phyloP scores from a whole-genome alignment of 345 rosid genomes.

The Dovyalis caffra region DNA sequence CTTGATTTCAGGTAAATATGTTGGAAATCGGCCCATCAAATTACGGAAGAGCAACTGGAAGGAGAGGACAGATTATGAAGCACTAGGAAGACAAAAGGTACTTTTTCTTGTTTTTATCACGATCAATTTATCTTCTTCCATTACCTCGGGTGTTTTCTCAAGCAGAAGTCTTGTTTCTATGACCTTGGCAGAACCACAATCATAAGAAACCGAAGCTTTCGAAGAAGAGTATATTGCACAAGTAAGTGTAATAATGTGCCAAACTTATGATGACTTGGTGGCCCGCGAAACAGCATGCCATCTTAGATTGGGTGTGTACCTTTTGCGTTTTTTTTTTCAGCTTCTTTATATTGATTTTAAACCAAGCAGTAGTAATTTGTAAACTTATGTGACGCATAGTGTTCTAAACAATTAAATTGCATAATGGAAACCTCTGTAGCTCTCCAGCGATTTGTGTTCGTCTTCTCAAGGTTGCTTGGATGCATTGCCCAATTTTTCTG shows the following conservation, averaged over 20 bases:
- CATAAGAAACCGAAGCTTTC: slow-evolving; percentile 68
- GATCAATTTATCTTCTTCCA: neutral
- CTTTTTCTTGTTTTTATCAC: neutral
- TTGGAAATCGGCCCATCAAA: slow-evolving; percentile 93
- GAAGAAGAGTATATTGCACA: slow-evolving; percentile 83
- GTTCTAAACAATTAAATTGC: neutral
- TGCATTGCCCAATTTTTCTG: no score
- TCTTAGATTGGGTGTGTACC: neutral
- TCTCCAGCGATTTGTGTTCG: neutral
- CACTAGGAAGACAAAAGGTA: slow-evolving; percentile 75
- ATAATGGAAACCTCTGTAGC: neutral
- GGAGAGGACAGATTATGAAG: slow-evolving; percentile 79
- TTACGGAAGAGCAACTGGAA: slow-evolving; percentile 97
- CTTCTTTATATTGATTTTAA: neutral
- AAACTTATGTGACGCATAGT: neutral
- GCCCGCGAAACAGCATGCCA: neutral
- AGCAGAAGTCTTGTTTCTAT: neutral
- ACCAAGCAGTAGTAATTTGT: neutral
- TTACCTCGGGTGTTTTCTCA: neutral
- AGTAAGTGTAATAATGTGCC: slow-evolving; percentile 27
- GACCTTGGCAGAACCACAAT: slow-evolving; percentile 49
- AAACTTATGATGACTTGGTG: neutral
- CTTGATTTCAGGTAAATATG: slow-evolving; percentile 75
- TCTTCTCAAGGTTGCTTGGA: no score
- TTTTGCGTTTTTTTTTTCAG: no score